phyloP scores from a whole-genome alignment of 139 green algal genomes.

The Asterochloris sp. region DNA sequence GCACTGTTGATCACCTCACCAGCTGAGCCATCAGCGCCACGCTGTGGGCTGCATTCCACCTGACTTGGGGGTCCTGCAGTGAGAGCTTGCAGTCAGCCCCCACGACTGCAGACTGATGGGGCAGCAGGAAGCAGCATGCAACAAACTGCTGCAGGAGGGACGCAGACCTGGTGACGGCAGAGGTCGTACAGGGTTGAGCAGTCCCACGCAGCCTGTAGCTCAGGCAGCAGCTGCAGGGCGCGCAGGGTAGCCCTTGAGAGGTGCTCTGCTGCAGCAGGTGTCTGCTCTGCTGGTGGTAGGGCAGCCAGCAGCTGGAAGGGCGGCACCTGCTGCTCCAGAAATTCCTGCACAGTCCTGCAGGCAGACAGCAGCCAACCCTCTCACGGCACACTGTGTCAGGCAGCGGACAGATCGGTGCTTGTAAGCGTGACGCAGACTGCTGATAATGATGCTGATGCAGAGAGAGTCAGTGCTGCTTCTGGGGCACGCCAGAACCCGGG shows the following conservation, averaged over 20 bases:
- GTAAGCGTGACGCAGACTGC: too few relatives aligned
- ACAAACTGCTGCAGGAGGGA: not conserved
- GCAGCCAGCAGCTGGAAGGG: too few relatives aligned
- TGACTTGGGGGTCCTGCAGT: conserved; percentile 33
- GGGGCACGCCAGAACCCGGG: too few relatives aligned
- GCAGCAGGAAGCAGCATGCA: not conserved
- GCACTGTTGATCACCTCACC: conserved; percentile 2
- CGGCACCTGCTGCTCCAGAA: too few relatives aligned
- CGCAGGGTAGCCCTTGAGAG: conserved; percentile 47
- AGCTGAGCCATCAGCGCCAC: conserved; percentile 41
- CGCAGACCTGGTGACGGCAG: conserved; percentile 47
- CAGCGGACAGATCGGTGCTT: too few relatives aligned
- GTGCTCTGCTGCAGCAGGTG: not conserved
- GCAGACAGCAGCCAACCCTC: too few relatives aligned
- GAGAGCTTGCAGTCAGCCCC: not conserved
- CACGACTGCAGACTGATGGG: not conserved
- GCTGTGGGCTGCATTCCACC: conserved; percentile 45
- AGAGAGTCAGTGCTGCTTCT: too few relatives aligned
- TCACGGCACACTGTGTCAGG: too few relatives aligned
- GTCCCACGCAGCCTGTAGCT: conserved; percentile 33
- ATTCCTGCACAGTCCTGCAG: too few relatives aligned
- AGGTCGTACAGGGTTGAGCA: conserved; percentile 34
- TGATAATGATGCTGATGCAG: too few relatives aligned
- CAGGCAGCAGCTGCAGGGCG: conserved; percentile 45
- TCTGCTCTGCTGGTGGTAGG: not conserved